Conservation (phyloP, 2,329 filamentous ascomycete species). For the Grosmannia clavigera region DNA sequence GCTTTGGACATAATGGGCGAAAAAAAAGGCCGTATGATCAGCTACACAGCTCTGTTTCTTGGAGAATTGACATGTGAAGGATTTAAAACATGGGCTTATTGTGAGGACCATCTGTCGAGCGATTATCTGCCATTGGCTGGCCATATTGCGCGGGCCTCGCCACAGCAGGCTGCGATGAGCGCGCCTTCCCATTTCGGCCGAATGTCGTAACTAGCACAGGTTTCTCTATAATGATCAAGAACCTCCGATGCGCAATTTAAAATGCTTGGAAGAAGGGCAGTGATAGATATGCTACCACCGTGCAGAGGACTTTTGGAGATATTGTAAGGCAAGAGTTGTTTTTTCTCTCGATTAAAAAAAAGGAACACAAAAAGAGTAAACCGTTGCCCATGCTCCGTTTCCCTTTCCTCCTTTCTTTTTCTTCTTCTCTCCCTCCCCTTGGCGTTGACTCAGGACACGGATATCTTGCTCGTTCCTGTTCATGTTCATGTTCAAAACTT, state of each 20-base stretch:
- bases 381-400: conserved; percentile 6
- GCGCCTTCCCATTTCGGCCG: background rate
- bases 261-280: background rate
- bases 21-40: background rate
- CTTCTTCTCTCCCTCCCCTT: background rate
- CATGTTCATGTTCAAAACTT: background rate
- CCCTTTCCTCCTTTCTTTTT: conserved; percentile 1
- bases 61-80: background rate
- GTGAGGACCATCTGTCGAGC: background rate
- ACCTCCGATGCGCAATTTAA: background rate
- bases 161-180: background rate
- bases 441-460: background rate
- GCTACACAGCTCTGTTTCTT: background rate
- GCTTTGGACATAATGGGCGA: conserved; percentile 23
- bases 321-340: background rate
- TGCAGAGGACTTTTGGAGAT: background rate
- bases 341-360: background rate
- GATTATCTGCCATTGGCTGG: background rate
- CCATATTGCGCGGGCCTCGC: background rate
- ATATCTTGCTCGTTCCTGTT: background rate
- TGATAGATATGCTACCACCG: background rate
- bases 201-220: background rate
- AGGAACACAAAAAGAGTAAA: conserved; percentile 5
- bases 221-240: background rate
- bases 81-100: background rate